Evolutionary conservation across 768 basidiomycete genomes (phyloP).

Genomic region (Solioccasus polychromus): DNA sequence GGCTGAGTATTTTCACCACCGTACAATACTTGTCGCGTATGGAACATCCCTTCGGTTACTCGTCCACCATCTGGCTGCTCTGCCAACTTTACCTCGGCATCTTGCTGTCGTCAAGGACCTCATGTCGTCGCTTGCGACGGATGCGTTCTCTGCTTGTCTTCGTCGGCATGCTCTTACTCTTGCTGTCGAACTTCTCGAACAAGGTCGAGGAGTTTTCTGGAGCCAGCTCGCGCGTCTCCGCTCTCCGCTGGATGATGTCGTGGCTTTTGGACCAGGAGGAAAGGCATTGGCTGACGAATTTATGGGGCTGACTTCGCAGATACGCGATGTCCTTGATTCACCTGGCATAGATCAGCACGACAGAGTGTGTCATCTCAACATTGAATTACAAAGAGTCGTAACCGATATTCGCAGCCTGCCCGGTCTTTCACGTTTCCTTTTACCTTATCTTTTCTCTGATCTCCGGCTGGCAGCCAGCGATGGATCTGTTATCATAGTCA

Average conservation of each 20-base stretch:
- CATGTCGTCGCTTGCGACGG: constrained; percentile 5
- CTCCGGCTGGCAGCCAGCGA: no score
- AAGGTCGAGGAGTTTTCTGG: constrained; percentile 17
- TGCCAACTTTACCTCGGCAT: no score
- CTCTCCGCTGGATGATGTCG: not conserved
- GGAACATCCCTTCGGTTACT: not conserved
- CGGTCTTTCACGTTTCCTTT: no score
- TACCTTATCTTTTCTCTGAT: no score
- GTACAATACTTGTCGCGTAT: constrained; percentile 5
- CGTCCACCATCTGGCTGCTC: constrained; percentile 1
- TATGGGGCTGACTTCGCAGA: constrained; percentile 12
- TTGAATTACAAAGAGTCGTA: constrained; percentile 4
- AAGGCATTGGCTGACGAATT: not conserved
- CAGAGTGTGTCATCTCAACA: no score
- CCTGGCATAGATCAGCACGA: no score
- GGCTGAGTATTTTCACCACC: not conserved
- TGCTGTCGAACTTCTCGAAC: constrained; percentile 30
- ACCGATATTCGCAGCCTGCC: constrained; percentile 29
- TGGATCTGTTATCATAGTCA: no score
- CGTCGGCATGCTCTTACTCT: constrained; percentile 3
- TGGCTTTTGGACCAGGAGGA: not conserved
- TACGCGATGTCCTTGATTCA: no score
- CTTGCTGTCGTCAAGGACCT: not conserved
- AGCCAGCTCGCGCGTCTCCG: constrained; percentile 6
- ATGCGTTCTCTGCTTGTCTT: constrained; percentile 15